Evolutionary conservation across 441 rosid species (phyloP).

Genomic region (Arabidopsis hybrid): DNA sequence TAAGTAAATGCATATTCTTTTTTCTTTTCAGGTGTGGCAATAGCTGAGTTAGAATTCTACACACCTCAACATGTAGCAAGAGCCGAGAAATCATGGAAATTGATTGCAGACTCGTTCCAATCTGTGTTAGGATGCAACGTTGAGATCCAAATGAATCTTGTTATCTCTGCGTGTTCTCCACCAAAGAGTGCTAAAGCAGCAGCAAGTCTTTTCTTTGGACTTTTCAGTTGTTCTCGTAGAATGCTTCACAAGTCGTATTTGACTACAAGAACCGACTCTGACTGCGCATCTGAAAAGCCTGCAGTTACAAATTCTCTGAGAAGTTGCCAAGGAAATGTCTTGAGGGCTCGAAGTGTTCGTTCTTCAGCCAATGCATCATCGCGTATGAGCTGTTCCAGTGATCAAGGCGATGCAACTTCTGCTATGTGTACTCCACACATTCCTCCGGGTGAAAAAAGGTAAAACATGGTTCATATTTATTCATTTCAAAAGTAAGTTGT

Average conservation of each 20-base stretch:
- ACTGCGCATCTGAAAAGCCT: conserved; percentile 55
- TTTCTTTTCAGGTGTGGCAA: conserved; percentile 63
- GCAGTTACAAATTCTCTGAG: conserved; percentile 61
- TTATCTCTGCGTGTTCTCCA: conserved; percentile 50
- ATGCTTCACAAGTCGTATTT: conserved; percentile 56
- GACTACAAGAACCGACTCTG: conserved; percentile 47
- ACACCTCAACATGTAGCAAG: conserved; percentile 62
- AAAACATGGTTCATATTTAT: background rate
- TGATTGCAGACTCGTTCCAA: conserved; percentile 85
- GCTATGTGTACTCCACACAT: conserved; percentile 45
- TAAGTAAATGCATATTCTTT: background rate
- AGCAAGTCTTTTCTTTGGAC: conserved; percentile 62
- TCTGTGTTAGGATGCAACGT: conserved; percentile 81
- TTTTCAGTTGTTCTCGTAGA: conserved; percentile 82
- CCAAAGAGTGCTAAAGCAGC: conserved; percentile 59
- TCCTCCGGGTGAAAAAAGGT: conserved; percentile 33
- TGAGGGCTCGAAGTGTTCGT: conserved; percentile 57
- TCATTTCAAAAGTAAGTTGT: conserved; percentile 2
- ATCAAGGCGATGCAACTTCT: conserved; percentile 50
- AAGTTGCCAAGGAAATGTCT: conserved; percentile 75
- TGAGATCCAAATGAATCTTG: conserved; percentile 80
- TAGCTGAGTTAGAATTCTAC: conserved; percentile 78
- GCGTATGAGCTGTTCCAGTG: conserved; percentile 45
- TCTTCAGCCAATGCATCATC: conserved; percentile 53
- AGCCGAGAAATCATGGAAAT: conserved; percentile 98